Base-by-base conservation (phyloP, 208 protist genomes). In the Strigomonas oncopelti region DNA sequence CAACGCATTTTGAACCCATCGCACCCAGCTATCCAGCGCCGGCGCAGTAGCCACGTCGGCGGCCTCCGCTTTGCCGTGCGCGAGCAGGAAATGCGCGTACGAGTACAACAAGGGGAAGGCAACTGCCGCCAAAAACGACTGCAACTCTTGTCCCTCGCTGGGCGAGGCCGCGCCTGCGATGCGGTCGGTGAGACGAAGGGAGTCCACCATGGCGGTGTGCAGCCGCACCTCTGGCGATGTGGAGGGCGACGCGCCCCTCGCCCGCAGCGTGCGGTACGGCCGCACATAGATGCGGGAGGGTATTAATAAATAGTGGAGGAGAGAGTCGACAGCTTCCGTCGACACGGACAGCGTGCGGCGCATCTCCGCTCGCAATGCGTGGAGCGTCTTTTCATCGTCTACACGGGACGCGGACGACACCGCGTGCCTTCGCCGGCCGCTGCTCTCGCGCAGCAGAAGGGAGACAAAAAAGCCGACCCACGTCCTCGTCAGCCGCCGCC, bases 291-390 rank as follows among this genome's bases (percentile, higher is more conserved):
- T 54, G 7, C 7, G 38, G 13, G 60, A 25, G 42, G 60, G 60
- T 3, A 64, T 11, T 24, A 64, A 31, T 11, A 64, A 18, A 31
- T 64, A 64, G 31, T 64, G 36, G 4, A 64, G n/a, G 48, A 64
- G 9, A 7, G 22, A 8, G 20, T 45, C 60, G 7, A 64, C 28
- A 16, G 34, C 38, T 18, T 11, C 22, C 22, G 27, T 8, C 1
- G 32, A 14, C 14, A 64, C 2, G n/a, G 28, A 8, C 20, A 45
- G 36, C 38, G 48, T 27, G n/a, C 36, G 34, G 36, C 38, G 24
- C 60, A 28, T 25, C 38, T 48, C 42, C 13, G 5, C 42, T 20
- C 42, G 16, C 42, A 20, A 9, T 4, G 42, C 42, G 42, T 20
- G 16, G 16, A 48, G 42, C 42, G 34, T 11, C 42, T 9, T 20